These are phyloP conservation scores for Turritis glabra DNA, from an alignment of 345 rosid species.

Conservation along the genomic window DNA sequence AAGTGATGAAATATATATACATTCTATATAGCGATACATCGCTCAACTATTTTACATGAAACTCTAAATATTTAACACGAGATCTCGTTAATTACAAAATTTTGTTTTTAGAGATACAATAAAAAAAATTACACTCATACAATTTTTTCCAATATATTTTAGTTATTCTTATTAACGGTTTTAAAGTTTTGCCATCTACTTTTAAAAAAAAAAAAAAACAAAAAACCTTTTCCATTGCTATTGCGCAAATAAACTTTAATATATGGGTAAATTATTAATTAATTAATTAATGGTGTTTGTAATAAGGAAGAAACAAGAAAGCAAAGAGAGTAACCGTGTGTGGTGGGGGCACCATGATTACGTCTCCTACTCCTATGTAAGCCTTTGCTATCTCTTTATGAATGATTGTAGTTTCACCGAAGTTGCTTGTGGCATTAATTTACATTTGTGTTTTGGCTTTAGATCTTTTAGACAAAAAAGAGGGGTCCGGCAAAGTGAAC, in stretches of 20 bases:
- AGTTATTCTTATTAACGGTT: background rate
- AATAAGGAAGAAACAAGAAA: background rate
- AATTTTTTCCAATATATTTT: background rate
- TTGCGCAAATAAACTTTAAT: background rate
- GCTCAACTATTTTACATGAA: too few species aligned
- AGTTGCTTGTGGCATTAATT: constrained; percentile 21
- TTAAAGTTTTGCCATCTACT: background rate
- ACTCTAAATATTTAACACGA: too few species aligned
- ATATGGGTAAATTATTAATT: too few species aligned
- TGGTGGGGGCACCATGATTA: constrained; percentile 20
- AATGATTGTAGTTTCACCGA: constrained; percentile 13
- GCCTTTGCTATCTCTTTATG: constrained; percentile 14
- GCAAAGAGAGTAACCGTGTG: constrained; percentile 35
- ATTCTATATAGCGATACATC: too few species aligned
- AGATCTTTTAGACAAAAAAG: background rate
- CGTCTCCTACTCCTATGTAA: constrained; percentile 18
- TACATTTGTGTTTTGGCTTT: constrained; percentile 11
- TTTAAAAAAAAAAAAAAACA: background rate
- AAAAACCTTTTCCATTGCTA: background rate
- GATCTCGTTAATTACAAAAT: too few species aligned
- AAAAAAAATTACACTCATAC: too few species aligned
- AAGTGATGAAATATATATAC: too few species aligned
- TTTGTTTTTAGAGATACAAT: background rate
- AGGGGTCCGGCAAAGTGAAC: constrained; percentile 2
- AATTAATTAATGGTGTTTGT: background rate